phyloP scores from a whole-genome alignment of 345 rosid species.

The Eutrema heterophyllum region DNA sequence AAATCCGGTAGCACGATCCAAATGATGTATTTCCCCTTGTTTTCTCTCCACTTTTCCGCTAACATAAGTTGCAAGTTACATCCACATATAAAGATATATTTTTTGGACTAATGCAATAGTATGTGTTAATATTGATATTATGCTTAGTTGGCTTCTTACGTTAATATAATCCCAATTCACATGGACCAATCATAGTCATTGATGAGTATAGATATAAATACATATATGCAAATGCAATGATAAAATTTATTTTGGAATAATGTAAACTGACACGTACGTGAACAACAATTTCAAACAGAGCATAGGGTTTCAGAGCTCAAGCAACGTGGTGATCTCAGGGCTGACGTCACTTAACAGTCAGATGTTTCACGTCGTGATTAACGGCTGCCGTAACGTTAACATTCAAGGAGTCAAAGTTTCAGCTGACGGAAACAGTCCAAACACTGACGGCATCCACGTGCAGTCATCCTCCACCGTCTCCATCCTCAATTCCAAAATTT shows the following conservation, averaged over 20 bases:
- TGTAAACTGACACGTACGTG: constrained; percentile 9
- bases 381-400: constrained; percentile 51
- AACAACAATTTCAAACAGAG: constrained; percentile 34
- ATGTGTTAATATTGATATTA: not conserved
- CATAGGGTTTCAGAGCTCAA: constrained; percentile 43
- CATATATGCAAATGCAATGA: not conserved
- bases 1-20: constrained; percentile 6
- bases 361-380: constrained; percentile 50
- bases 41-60: constrained; percentile 5
- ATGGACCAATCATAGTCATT: constrained; percentile 8
- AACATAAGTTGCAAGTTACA: not conserved
- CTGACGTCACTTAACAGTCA: constrained; percentile 61
- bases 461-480: constrained; percentile 43
- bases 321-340: constrained; percentile 45
- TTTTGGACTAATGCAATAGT: not conserved
- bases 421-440: constrained; percentile 57
- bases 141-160: constrained; percentile 11
- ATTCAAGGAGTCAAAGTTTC: constrained; percentile 42
- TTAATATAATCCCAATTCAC: not conserved
- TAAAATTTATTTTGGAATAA: not conserved
- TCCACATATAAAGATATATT: not conserved
- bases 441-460: constrained; percentile 78
- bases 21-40: not conserved
- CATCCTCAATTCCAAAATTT: constrained; percentile 37
- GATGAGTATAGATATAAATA: not conserved